These are phyloP conservation scores for Stereocaulon alpinum DNA, from an alignment of 495 filamentous ascomycete species.

Conservation along the genomic window DNA sequence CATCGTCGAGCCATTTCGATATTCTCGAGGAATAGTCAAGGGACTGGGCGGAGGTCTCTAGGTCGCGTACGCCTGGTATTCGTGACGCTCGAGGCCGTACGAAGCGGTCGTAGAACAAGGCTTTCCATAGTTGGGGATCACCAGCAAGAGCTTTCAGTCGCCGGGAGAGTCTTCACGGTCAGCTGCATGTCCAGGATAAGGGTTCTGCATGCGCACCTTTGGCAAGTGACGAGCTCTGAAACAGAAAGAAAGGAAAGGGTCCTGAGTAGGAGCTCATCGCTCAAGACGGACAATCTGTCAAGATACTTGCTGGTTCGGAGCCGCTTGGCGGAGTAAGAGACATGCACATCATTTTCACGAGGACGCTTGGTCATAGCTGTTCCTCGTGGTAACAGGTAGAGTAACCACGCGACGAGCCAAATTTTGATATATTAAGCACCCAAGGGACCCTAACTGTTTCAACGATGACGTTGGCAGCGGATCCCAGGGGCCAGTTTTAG, in stretches of 20 bases:
- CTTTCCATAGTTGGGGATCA: conserved; percentile 89
- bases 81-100: conserved; percentile 73
- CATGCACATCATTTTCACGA: conserved; percentile 20
- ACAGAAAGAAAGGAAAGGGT: conserved; percentile 70
- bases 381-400: background rate
- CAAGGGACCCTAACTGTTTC: background rate
- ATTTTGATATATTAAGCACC: background rate
- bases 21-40: conserved; percentile 59
- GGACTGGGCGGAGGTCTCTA: conserved; percentile 28
- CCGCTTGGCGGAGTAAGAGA: conserved; percentile 30
- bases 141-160: conserved; percentile 63
- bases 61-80: conserved; percentile 55
- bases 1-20: conserved; percentile 76
- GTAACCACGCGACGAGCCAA: background rate
- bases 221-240: conserved; percentile 54
- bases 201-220: conserved; percentile 40
- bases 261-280: conserved; percentile 79
- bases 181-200: conserved; percentile 3
- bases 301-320: conserved; percentile 19
- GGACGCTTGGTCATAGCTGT: conserved; percentile 38
- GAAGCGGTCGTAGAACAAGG: conserved; percentile 78
- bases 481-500: conserved; percentile 2
- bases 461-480: background rate
- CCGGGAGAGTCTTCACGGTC: conserved; percentile 52
- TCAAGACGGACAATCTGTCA: conserved; percentile 53